These are phyloP conservation scores for Arxiozyma slooffiae DNA, from an alignment of 1,139 yeast species.

Conservation along the genomic window DNA sequence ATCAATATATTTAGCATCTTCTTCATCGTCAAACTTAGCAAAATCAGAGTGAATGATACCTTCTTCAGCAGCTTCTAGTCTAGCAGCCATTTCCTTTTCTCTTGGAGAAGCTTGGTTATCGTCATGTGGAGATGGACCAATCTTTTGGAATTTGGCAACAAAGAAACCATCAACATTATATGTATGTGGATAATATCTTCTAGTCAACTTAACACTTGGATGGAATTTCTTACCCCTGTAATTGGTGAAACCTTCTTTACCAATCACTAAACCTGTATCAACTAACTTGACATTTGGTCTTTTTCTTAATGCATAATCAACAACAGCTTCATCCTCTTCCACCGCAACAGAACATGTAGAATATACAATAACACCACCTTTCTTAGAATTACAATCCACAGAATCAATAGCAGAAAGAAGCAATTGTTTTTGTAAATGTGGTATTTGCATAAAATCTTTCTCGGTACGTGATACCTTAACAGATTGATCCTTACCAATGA, in stretches of 20 bases:
- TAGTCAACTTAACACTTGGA: slow-evolving; percentile 64
- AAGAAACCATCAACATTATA: slow-evolving; percentile 97
- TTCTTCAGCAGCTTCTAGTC: slow-evolving; percentile 64
- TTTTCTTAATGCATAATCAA: slow-evolving; percentile 93
- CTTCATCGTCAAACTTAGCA: slow-evolving; percentile 68
- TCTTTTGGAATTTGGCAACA: slow-evolving; percentile 93
- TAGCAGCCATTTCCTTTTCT: slow-evolving; percentile 73
- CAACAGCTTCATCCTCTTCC: slow-evolving; percentile 97
- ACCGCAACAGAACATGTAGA: slow-evolving; percentile 98
- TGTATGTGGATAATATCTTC: slow-evolving; percentile 96
- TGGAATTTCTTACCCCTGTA: slow-evolving; percentile 89
- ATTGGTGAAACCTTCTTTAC: slow-evolving; percentile 90
- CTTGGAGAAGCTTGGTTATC: slow-evolving; percentile 79
- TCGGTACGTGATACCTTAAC: slow-evolving; percentile 92
- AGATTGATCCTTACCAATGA: slow-evolving; percentile 92
- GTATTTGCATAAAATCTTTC: slow-evolving; percentile 92
- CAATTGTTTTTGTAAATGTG: slow-evolving; percentile 91
- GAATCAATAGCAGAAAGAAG: slow-evolving; percentile 93
- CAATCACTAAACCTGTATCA: slow-evolving; percentile 87
- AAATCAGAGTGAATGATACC: slow-evolving; percentile 80
- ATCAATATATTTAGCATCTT: slow-evolving; percentile 66
- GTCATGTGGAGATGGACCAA: slow-evolving; percentile 76
- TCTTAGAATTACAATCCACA: slow-evolving; percentile 81
- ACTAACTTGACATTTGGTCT: slow-evolving; percentile 94
- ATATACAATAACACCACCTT: slow-evolving; percentile 92